These are phyloP conservation scores for Bonnemaisonia californica DNA, from an alignment of 31 red algal species.

Conservation along the genomic window DNA sequence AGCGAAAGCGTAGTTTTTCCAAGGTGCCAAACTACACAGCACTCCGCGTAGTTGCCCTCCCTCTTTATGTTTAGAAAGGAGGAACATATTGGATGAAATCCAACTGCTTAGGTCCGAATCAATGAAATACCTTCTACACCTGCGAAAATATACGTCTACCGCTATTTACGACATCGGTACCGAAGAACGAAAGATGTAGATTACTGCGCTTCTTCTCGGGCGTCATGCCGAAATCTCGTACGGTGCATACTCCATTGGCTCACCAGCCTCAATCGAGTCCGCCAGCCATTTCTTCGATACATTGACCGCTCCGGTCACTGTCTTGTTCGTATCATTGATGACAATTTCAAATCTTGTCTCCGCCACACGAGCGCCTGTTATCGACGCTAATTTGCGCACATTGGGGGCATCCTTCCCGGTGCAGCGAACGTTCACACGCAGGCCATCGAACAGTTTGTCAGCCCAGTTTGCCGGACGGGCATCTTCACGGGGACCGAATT, in stretches of 20 bases:
- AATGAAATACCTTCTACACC: no score
- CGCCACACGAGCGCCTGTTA: conserved; percentile 51
- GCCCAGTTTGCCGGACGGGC: neutral
- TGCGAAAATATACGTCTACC: no score
- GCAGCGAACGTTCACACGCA: conserved; percentile 33
- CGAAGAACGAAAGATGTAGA: no score
- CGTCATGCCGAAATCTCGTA: conserved; percentile 9
- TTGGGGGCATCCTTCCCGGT: conserved; percentile 45
- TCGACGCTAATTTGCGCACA: conserved; percentile 32
- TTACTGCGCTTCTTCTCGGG: no score
- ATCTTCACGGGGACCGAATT: conserved; percentile 53
- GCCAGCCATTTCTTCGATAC: conserved; percentile 68
- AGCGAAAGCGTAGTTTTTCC: no score
- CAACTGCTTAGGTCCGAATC: no score
- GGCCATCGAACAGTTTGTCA: conserved; percentile 43
- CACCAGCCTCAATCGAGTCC: conserved; percentile 68
- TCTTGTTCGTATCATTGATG: conserved; percentile 51
- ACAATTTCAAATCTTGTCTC: conserved; percentile 59
- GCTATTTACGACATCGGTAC: no score
- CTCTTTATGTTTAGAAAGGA: no score
- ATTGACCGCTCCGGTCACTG: conserved; percentile 23
- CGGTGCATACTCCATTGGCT: conserved; percentile 30
- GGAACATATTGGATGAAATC: no score
- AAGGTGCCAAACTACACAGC: no score
- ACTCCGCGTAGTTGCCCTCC: no score